Base-by-base conservation (phyloP, 2,329 filamentous ascomycete genomes). In the Aspergillus quadricinctus region DNA sequence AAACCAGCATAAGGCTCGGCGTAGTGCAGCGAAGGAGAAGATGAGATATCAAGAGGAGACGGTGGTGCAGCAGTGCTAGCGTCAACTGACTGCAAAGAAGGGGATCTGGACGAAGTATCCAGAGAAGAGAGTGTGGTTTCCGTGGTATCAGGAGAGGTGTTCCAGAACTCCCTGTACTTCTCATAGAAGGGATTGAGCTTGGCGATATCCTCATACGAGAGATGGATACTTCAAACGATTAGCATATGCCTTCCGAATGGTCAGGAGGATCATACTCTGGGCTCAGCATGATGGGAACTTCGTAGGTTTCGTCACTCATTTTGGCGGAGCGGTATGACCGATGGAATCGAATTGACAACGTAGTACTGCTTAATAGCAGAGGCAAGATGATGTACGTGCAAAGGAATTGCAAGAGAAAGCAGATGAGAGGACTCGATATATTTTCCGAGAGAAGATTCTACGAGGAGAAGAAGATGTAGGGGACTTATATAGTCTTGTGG, bases 261-360 rank as follows among this genome's bases (percentile, higher is more conserved):
- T 11, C 21, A 14, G 17, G n/a, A 9, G 43, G 29, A 10, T 50
- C 67, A 61, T 64, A 70, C 69, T 64, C 64, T 8, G 64, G 61
- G 52, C 64, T 57, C 5, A 66, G 61, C 56, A 70, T 63, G 52
- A 70, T 63, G 48, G 69, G 67, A 14, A 70, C 64, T 49, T 69
- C 64, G 55, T 62, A 62, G 9, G 60, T 61, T 17, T 60, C 43
- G 23, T 51, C 31, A 40, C 27, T 55, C 56, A 63, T 61, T 23
- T 53, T 62, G 41, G n/a, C 48, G 19, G 31, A 49, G n/a, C 19
- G 25, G 21, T 28, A 28, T 37, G 48, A 35, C 53, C 21, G 35
- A 43, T 48, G 19, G 11, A 27, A 49, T 55, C 53, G 49, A 59
- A 62, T 40, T 48, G 56, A 51, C 57, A 49, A 21, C 50, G 59